Conservation (phyloP, 345 rosid species). For the Rhizophora mangle region DNA sequence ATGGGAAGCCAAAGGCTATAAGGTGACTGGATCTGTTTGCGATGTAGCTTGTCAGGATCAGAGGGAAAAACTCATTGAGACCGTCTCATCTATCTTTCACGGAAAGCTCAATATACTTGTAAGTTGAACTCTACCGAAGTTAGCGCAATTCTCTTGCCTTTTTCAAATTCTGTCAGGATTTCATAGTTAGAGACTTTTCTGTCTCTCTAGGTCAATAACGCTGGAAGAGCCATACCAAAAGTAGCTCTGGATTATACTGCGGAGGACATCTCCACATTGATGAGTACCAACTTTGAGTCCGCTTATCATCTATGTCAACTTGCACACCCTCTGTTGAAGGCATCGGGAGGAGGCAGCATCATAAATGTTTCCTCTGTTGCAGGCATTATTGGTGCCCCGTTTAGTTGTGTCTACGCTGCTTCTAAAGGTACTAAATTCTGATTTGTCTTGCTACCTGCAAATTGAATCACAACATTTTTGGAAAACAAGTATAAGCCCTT, state of each 20-base stretch:
- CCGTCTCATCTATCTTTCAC: slow-evolving; percentile 40
- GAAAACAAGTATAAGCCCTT: too few relatives aligned
- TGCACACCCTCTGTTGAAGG: neutral
- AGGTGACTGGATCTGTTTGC: slow-evolving; percentile 51
- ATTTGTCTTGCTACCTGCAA: too few relatives aligned
- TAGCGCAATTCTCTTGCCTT: too few relatives aligned
- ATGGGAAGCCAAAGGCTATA: slow-evolving; percentile 45
- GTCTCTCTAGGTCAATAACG: slow-evolving; percentile 18
- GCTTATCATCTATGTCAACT: slow-evolving; percentile 18
- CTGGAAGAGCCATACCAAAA: neutral
- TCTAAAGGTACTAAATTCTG: slow-evolving; percentile 9
- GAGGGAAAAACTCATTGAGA: slow-evolving; percentile 41
- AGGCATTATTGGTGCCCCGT: slow-evolving; percentile 7
- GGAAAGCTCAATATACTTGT: slow-evolving; percentile 57
- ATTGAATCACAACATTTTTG: too few relatives aligned
- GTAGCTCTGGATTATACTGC: slow-evolving; percentile 7
- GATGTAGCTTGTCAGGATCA: slow-evolving; percentile 32
- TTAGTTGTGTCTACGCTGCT: slow-evolving; percentile 9
- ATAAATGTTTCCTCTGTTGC: slow-evolving; percentile 13
- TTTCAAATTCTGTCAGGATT: too few relatives aligned
- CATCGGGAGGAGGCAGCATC: slow-evolving; percentile 4
- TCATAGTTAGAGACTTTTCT: neutral
- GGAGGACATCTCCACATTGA: slow-evolving; percentile 6
- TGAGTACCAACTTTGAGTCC: slow-evolving; percentile 25
- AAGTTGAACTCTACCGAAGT: too few relatives aligned